phyloP scores from a whole-genome alignment of 129 eudicot genomes.

The Centrapalus pauciflorus region DNA sequence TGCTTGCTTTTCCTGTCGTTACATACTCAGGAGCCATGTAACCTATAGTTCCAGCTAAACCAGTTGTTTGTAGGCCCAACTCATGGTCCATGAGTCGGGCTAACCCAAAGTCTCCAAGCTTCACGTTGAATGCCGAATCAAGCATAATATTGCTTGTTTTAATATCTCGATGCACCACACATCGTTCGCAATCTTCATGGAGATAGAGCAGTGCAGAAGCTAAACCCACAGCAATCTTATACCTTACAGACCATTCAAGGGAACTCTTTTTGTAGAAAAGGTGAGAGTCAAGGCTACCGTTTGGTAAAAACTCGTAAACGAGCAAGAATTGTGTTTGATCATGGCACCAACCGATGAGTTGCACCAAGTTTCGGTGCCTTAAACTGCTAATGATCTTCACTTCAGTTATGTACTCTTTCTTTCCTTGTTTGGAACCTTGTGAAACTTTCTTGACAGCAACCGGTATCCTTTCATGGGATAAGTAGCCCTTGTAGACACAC shows the following conservation, averaged over 20 bases:
- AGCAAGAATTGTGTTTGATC: constrained; percentile 28
- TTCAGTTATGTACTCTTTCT: constrained; percentile 31
- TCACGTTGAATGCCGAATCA: constrained; percentile 30
- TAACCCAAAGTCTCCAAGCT: constrained; percentile 39
- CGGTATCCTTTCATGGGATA: neutral
- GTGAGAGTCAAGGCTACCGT: constrained; percentile 31
- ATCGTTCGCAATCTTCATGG: constrained; percentile 41
- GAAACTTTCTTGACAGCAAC: constrained; percentile 34
- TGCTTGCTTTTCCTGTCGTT: no score
- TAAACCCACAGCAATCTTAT: constrained; percentile 23
- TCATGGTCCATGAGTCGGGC: constrained; percentile 34
- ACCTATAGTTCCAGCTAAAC: constrained; percentile 33
- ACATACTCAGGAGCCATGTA: no score
- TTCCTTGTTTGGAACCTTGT: constrained; percentile 32
- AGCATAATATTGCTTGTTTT: constrained; percentile 42
- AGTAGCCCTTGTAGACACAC: no score
- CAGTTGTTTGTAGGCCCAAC: no score
- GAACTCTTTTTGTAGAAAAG: constrained; percentile 15
- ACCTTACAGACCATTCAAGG: constrained; percentile 24
- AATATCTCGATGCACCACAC: constrained; percentile 44
- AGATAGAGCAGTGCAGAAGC: constrained; percentile 34
- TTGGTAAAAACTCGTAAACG: constrained; percentile 38
- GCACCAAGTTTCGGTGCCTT: no score
- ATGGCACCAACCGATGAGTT: constrained; percentile 38
- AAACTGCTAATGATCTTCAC: constrained; percentile 32